Conservation (phyloP, 768 basidiomycete genomes). For the Serendipita vermifera region DNA sequence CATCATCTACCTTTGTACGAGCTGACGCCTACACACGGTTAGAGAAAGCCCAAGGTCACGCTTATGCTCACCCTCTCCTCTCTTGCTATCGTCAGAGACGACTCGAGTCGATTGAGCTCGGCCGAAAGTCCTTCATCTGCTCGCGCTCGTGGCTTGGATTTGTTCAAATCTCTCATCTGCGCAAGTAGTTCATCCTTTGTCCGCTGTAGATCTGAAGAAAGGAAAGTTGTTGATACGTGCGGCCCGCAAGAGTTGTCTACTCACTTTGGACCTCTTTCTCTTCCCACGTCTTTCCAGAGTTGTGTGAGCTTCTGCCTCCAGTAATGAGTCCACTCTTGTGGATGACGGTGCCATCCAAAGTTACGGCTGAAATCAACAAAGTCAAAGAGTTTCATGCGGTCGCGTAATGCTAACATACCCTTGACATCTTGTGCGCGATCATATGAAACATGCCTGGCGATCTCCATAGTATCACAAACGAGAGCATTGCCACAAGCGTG, state of each 20-base stretch:
- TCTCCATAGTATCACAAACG: constrained; percentile 90
- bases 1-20: constrained; percentile 61
- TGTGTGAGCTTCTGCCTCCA: constrained; percentile 73
- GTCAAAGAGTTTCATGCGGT: neutral
- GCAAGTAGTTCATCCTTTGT: constrained; percentile 55
- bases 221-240: no score
- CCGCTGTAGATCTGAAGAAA: constrained; percentile 36
- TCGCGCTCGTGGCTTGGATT: constrained; percentile 71
- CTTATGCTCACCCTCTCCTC: constrained; percentile 63
- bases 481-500: constrained; percentile 92
- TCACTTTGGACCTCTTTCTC: constrained; percentile 84
- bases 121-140: constrained; percentile 67
- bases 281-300: constrained; percentile 78
- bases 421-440: constrained; percentile 95
- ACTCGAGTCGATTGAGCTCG: constrained; percentile 69
- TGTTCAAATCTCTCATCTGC: constrained; percentile 71
- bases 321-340: constrained; percentile 97
- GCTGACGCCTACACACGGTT: constrained; percentile 7
- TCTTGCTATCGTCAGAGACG: constrained; percentile 53
- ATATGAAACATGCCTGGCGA: constrained; percentile 82
- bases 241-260: no score
- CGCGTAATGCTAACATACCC: constrained; percentile 37
- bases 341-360: constrained; percentile 90
- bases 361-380: constrained; percentile 52
- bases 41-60: neutral